These are phyloP conservation scores for Talaromyces ruber DNA, from an alignment of 495 filamentous ascomycete species.

Conservation along the genomic window DNA sequence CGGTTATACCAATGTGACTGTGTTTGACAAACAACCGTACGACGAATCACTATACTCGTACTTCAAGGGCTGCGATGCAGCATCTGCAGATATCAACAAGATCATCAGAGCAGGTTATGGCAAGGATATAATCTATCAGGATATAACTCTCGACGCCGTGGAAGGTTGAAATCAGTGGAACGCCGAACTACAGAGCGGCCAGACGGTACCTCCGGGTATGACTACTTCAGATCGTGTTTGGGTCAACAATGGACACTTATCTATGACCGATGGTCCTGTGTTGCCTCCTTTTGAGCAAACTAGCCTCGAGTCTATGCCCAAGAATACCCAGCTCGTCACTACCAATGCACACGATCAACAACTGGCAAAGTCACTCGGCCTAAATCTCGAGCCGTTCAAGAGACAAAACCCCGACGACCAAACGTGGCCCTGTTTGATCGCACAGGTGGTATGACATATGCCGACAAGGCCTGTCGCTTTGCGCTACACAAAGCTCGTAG, in stretches of 20 bases:
- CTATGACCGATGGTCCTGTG: conserved; percentile 14
- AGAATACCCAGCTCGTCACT: conserved; percentile 6
- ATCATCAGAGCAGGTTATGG: conserved; percentile 36
- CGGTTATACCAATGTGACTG: conserved; percentile 32
- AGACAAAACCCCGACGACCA: neutral
- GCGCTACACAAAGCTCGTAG: conserved; percentile 25
- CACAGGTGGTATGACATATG: conserved; percentile 23
- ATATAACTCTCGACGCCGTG: conserved; percentile 30
- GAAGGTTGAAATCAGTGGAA: conserved; percentile 34
- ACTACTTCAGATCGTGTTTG: conserved; percentile 19
- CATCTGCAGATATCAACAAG: conserved; percentile 35
- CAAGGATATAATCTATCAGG: conserved; percentile 28
- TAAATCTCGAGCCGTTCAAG: neutral
- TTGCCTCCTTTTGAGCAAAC: conserved; percentile 22
- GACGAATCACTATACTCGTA: conserved; percentile 22
- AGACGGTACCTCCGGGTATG: conserved; percentile 22
- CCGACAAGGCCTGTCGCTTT: conserved; percentile 34
- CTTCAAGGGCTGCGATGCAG: conserved; percentile 20
- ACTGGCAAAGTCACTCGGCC: neutral
- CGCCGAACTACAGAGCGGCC: conserved; percentile 14
- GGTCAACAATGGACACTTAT: conserved; percentile 22
- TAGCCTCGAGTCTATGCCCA: conserved; percentile 23
- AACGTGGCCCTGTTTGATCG: neutral
- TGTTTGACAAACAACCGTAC: conserved; percentile 35
- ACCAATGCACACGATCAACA: neutral